These are phyloP conservation scores for Amanita fuliginea DNA, from an alignment of 768 basidiomycete genomes.

Conservation along the genomic window DNA sequence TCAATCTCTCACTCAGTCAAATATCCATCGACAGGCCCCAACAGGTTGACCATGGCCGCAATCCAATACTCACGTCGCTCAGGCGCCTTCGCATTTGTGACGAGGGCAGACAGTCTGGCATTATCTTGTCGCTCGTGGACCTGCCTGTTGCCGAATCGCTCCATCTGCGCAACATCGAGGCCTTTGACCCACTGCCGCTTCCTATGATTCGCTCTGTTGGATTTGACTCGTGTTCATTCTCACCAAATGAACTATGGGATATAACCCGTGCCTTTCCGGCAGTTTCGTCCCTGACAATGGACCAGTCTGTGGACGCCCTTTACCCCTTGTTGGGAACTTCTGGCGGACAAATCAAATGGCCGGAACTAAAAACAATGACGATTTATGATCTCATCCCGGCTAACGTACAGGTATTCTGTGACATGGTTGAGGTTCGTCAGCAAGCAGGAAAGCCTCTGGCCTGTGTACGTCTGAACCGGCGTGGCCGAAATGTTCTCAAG, in stretches of 20 bases:
- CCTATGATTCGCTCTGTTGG: slow-evolving; percentile 22
- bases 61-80: slow-evolving; percentile 23
- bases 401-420: slow-evolving; percentile 21
- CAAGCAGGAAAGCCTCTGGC: slow-evolving; percentile 11
- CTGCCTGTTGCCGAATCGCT: slow-evolving; percentile 25
- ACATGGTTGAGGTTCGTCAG: slow-evolving; percentile 18
- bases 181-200: slow-evolving; percentile 21
- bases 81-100: slow-evolving; percentile 31
- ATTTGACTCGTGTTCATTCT: slow-evolving; percentile 23
- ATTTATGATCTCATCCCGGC: slow-evolving; percentile 20
- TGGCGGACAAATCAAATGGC: slow-evolving; percentile 18
- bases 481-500: slow-evolving; percentile 22
- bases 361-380: slow-evolving; percentile 20
- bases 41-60: slow-evolving; percentile 16
- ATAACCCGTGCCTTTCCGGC: slow-evolving; percentile 25
- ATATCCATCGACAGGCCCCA: slow-evolving; percentile 22
- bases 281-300: slow-evolving; percentile 21
- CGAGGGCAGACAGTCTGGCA: slow-evolving; percentile 20
- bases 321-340: slow-evolving; percentile 16
- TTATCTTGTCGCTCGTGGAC: slow-evolving; percentile 24
- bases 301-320: slow-evolving; percentile 20
- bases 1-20: slow-evolving; percentile 31
- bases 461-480: slow-evolving; percentile 23
- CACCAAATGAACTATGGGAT: slow-evolving; percentile 18
- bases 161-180: slow-evolving; percentile 22